Percentiles rank a stretch among this genome's conserved stretches.
These are phyloP conservation scores for Euphrasia confusa DNA, from an alignment of 257 asterid species.

Conservation along the genomic window DNA sequence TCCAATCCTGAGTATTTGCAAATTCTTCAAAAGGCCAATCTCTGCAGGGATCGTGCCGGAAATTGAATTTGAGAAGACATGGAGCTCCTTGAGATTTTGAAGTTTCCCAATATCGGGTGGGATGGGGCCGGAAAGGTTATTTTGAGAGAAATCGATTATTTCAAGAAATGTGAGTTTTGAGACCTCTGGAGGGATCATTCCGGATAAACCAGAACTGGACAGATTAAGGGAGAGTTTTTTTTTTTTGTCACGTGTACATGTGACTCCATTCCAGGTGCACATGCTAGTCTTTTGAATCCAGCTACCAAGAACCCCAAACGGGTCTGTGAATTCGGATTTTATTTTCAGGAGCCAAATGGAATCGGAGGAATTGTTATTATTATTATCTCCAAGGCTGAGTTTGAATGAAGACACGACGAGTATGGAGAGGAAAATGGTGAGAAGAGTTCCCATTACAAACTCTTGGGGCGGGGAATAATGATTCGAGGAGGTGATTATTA, in stretches of 20 bases:
- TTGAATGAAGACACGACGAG: constrained; percentile 25
- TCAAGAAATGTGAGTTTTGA: constrained; percentile 55
- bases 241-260: constrained; percentile 51
- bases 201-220: constrained; percentile 49
- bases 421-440: constrained; percentile 37
- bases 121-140: constrained; percentile 56
- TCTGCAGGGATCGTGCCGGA: constrained; percentile 56
- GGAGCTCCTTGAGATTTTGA: constrained; percentile 47
- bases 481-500: constrained; percentile 8
- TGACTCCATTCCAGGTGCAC: constrained; percentile 74
- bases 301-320: constrained; percentile 45
- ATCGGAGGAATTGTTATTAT: constrained; percentile 37
- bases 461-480: constrained; percentile 13
- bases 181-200: constrained; percentile 50
- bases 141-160: constrained; percentile 57
- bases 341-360: constrained; percentile 47
- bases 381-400: constrained; percentile 27
- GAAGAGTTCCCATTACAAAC: constrained; percentile 39
- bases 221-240: constrained; percentile 51
- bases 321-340: constrained; percentile 60
- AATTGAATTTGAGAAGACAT: constrained; percentile 61
- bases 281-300: constrained; percentile 54
- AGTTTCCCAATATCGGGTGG: constrained; percentile 56
- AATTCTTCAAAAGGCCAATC: constrained; percentile 47
- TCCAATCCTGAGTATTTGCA: constrained; percentile 72